These are phyloP conservation scores for Torulaspora indica DNA, from an alignment of 805 yeast species.

Conservation along the genomic window DNA sequence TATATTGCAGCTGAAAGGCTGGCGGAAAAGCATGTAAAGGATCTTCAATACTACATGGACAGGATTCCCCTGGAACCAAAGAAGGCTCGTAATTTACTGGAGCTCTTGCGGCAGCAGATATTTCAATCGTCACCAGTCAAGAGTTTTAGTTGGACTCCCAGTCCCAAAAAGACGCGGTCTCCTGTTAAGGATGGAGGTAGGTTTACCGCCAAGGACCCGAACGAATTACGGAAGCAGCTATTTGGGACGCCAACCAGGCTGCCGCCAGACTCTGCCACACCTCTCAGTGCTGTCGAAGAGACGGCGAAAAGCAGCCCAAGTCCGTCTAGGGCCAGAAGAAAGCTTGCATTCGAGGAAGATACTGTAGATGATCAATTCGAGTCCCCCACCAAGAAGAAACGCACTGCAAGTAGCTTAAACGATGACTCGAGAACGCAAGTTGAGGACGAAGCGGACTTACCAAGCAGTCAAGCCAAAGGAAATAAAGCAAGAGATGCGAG, in stretches of 20 bases:
- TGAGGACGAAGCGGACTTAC: too few species aligned
- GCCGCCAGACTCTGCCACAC: constrained; percentile 7
- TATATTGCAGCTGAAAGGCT: constrained; percentile 53
- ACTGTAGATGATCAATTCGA: constrained; percentile 16
- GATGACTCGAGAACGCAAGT: neutral
- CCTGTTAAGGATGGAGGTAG: constrained; percentile 24
- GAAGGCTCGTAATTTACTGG: constrained; percentile 40
- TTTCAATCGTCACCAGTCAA: constrained; percentile 35
- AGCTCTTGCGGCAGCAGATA: constrained; percentile 43
- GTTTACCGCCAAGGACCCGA: constrained; percentile 31
- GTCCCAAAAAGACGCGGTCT: constrained; percentile 26
- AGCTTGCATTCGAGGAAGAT: constrained; percentile 33
- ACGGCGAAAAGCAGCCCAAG: constrained; percentile 8
- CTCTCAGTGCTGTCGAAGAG: neutral
- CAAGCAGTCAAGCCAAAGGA: neutral
- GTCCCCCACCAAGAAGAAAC: constrained; percentile 5
- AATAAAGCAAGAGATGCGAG: neutral
- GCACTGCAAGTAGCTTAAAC: neutral
- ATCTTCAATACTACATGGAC: constrained; percentile 47
- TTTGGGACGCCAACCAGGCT: constrained; percentile 30
- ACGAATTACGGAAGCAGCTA: constrained; percentile 25
- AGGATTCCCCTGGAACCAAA: constrained; percentile 55
- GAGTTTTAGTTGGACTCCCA: constrained; percentile 31
- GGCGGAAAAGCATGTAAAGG: constrained; percentile 37
- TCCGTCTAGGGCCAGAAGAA: constrained; percentile 27